These are phyloP conservation scores for Saururus chinensis DNA, from an alignment of 164 flowering plant species.

Conservation along the genomic window DNA sequence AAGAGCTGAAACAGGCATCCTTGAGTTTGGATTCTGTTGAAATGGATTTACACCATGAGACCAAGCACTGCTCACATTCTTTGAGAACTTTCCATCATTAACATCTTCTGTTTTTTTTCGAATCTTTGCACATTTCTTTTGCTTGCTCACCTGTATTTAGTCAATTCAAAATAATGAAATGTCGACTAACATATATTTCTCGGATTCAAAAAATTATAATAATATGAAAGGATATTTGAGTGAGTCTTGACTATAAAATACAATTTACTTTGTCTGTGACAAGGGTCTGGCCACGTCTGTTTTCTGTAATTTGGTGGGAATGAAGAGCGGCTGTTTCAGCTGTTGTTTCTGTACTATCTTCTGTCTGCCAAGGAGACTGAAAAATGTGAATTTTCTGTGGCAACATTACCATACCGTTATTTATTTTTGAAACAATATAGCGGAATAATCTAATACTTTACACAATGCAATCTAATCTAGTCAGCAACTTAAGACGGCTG, in stretches of 20 bases:
- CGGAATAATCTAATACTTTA: too few species aligned
- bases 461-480: too few species aligned
- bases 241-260: not conserved
- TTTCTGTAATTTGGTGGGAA: conserved; percentile 4
- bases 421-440: too few species aligned
- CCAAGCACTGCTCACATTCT: conserved; percentile 26
- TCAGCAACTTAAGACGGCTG: too few species aligned
- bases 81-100: conserved; percentile 11
- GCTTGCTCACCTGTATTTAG: conserved; percentile 23
- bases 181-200: not conserved
- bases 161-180: too few species aligned
- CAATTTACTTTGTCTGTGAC: conserved; percentile 27
- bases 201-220: not conserved
- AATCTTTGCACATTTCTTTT: conserved; percentile 22
- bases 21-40: conserved; percentile 28
- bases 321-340: conserved; percentile 9
- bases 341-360: conserved; percentile 6
- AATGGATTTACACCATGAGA: conserved; percentile 20
- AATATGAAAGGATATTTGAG: not conserved
- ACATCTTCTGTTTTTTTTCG: conserved; percentile 18
- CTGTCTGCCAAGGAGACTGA: conserved; percentile 7
- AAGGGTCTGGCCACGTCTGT: conserved; percentile 14
- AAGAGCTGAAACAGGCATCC: conserved; percentile 12
- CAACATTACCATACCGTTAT: too few species aligned
- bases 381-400: not conserved